These are phyloP conservation scores for Lentinula sp. DNA, from an alignment of 768 basidiomycete species.

Conservation along the genomic window DNA sequence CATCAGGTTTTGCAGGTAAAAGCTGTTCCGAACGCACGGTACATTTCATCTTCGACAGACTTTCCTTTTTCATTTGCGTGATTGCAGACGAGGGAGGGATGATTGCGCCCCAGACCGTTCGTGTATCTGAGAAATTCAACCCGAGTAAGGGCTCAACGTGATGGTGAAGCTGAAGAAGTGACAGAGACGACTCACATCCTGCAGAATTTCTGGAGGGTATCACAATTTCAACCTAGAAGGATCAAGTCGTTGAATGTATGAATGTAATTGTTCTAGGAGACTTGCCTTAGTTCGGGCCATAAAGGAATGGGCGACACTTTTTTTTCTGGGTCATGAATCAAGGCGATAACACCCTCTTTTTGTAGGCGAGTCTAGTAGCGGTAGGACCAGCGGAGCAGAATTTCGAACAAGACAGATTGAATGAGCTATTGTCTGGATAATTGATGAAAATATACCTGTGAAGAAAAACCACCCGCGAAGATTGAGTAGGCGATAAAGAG, in stretches of 20 bases:
- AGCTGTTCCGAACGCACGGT: background rate
- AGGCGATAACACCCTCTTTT: background rate
- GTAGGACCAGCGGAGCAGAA: background rate
- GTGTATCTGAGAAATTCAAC: background rate
- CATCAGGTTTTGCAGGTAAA: background rate
- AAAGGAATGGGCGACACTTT: background rate
- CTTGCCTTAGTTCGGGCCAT: conserved; percentile 2
- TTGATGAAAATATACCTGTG: background rate
- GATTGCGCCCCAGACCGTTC: conserved; percentile 2
- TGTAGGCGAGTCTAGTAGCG: background rate
- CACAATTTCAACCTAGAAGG: background rate
- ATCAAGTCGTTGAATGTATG: background rate
- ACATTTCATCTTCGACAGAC: background rate
- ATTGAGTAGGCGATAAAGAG: background rate
- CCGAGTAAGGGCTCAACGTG: background rate
- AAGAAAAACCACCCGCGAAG: background rate
- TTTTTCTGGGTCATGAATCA: background rate
- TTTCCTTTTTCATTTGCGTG: background rate
- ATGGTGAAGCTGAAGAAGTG: background rate
- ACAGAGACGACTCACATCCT: background rate
- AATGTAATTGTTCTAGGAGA: background rate
- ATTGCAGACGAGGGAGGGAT: background rate
- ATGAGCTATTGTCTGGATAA: background rate
- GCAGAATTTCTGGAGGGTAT: background rate
- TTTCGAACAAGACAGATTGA: background rate